phyloP scores from a whole-genome alignment of 495 filamentous ascomycete genomes.

The Durotheca rogersii region DNA sequence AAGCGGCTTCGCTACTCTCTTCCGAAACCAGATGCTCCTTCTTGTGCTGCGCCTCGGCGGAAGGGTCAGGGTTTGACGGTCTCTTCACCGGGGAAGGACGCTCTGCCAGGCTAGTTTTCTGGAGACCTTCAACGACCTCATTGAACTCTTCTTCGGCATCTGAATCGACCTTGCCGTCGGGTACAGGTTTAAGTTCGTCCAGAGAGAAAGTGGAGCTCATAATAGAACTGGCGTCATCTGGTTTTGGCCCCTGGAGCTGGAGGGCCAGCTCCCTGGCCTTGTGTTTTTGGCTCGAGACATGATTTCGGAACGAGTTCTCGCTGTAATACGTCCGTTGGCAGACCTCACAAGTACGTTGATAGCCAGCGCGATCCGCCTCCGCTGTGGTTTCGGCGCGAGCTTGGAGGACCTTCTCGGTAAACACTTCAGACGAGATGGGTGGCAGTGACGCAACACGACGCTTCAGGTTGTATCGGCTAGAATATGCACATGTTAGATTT shows the following conservation, averaged over 20 bases:
- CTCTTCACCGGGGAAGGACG: conserved; percentile 53
- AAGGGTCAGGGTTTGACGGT: conserved; percentile 58
- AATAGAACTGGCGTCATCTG: conserved; percentile 79
- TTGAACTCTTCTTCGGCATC: conserved; percentile 74
- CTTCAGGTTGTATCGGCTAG: conserved; percentile 94
- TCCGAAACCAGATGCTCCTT: conserved; percentile 41
- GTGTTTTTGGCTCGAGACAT: conserved; percentile 89
- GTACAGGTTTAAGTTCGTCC: conserved; percentile 69
- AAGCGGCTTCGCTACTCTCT: conserved; percentile 35
- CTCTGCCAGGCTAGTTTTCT: conserved; percentile 69
- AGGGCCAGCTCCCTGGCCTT: conserved; percentile 59
- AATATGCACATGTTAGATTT: conserved; percentile 15
- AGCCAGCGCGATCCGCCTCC: conserved; percentile 84
- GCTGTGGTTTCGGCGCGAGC: conserved; percentile 80
- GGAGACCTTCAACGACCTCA: conserved; percentile 74
- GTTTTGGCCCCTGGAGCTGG: conserved; percentile 36
- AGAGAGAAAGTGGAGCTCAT: conserved; percentile 90
- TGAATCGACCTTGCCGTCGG: conserved; percentile 52
- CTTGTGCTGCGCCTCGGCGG: conserved; percentile 46
- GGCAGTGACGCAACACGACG: conserved; percentile 89
- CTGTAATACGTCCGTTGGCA: conserved; percentile 95
- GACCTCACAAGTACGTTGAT: conserved; percentile 75
- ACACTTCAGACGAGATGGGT: conserved; percentile 87
- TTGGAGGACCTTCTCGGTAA: conserved; percentile 95
- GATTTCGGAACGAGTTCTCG: conserved; percentile 92